phyloP scores from a whole-genome alignment of 2,329 filamentous ascomycete genomes.

The Pseudocercospora cruenta region DNA sequence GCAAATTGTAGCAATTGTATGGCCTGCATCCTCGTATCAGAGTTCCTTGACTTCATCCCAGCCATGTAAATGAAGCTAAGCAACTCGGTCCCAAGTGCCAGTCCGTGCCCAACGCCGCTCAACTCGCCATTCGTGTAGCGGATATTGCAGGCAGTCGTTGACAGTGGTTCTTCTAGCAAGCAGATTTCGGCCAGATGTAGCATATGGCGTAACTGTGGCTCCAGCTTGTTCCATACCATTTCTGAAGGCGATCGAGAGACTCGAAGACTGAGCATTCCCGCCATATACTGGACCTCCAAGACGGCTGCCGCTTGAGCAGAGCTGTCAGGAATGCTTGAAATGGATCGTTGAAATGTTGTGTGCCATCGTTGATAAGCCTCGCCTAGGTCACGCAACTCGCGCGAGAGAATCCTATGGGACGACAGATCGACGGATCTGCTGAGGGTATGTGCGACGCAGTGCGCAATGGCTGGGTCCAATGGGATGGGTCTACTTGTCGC shows the following conservation, averaged over 20 bases:
- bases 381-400: background rate
- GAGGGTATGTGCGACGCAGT: constrained; percentile 5
- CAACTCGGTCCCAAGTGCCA: constrained; percentile 13
- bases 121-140: background rate
- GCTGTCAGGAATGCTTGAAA: background rate
- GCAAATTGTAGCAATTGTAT: constrained; percentile 7
- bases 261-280: background rate
- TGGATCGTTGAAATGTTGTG: background rate
- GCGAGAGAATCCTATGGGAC: background rate
- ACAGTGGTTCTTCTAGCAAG: constrained; percentile 4
- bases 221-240: constrained; percentile 3
- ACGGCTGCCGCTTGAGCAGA: background rate
- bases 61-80: constrained; percentile 2
- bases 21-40: background rate
- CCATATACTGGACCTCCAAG: constrained; percentile 5
- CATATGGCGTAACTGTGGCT: constrained; percentile 8
- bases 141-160: background rate
- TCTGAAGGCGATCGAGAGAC: background rate
- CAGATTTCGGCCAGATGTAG: constrained; percentile 12
- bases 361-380: constrained; percentile 5
- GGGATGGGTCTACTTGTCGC: background rate
- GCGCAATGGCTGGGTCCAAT: constrained; percentile 5
- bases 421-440: constrained; percentile 8
- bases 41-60: constrained; percentile 8
- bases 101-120: constrained; percentile 8